Evolutionary conservation across 2,329 filamentous ascomycete species (phyloP).

Genomic region (Penicillium frequentans): DNA sequence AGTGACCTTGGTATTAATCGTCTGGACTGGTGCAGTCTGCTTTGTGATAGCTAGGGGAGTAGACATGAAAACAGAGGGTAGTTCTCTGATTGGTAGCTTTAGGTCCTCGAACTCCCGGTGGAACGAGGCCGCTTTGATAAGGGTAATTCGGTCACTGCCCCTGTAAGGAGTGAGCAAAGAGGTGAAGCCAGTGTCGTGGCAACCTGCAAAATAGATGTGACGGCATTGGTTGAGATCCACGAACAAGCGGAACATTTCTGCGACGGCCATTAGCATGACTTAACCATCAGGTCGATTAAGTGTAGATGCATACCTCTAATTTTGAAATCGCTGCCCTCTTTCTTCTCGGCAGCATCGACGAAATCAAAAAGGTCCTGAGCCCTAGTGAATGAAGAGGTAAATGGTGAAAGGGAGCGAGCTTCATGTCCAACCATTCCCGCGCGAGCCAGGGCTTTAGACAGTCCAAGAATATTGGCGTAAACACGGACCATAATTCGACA

Average conservation of each 20-base stretch:
- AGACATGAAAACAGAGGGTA: slow-evolving; percentile 55
- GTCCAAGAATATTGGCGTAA: slow-evolving; percentile 56
- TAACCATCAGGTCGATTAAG: background rate
- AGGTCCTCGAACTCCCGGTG: slow-evolving; percentile 56
- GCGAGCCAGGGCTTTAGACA: slow-evolving; percentile 53
- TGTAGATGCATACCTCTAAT: slow-evolving; percentile 47
- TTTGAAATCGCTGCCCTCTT: slow-evolving; percentile 62
- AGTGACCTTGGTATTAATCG: slow-evolving; percentile 10
- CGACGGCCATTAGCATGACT: slow-evolving; percentile 12
- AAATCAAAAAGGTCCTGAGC: slow-evolving; percentile 61
- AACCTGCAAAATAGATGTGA: slow-evolving; percentile 64
- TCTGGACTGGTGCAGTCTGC: background rate
- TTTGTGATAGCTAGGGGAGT: slow-evolving; percentile 30
- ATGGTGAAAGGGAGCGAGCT: slow-evolving; percentile 56
- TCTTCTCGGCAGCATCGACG: slow-evolving; percentile 61
- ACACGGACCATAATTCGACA: slow-evolving; percentile 58
- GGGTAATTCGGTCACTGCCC: slow-evolving; percentile 55
- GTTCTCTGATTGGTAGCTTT: slow-evolving; percentile 51
- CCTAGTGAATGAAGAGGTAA: slow-evolving; percentile 58
- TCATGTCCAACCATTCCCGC: slow-evolving; percentile 54
- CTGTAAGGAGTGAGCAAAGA: slow-evolving; percentile 56
- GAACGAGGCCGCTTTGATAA: slow-evolving; percentile 54
- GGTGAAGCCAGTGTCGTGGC: slow-evolving; percentile 61
- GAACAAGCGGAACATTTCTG: slow-evolving; percentile 48
- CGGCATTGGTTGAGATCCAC: slow-evolving; percentile 61